Percentiles rank a stretch among this genome's conserved stretches.
Conservation (phyloP, 2,329 filamentous ascomycete species). For the Penicillium sp. region DNA sequence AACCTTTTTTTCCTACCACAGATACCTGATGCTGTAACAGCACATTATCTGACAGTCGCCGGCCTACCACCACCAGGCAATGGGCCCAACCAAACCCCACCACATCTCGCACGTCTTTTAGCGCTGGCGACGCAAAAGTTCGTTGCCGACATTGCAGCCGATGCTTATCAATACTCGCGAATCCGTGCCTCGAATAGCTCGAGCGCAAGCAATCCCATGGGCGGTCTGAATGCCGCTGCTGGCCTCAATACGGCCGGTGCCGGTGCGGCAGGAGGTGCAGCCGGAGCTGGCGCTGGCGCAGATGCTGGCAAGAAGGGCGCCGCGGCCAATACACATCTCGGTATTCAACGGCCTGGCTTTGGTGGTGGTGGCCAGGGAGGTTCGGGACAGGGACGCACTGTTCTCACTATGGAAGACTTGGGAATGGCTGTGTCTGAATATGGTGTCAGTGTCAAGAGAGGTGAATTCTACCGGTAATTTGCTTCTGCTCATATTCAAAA, state of each 20-base stretch:
- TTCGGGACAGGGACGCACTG: slow-evolving; percentile 77
- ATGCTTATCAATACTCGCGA: slow-evolving; percentile 95
- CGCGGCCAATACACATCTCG: slow-evolving; percentile 55
- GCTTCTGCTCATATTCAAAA: not conserved
- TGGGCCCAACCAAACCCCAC: slow-evolving; percentile 72
- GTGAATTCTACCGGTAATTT: slow-evolving; percentile 84
- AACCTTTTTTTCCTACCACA: slow-evolving; percentile 35
- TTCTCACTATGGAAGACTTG: slow-evolving; percentile 96
- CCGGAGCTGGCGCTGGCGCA: slow-evolving; percentile 45
- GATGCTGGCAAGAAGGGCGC: slow-evolving; percentile 46
- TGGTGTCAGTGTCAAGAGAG: slow-evolving; percentile 93
- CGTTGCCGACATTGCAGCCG: slow-evolving; percentile 92
- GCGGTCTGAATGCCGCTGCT: slow-evolving; percentile 68
- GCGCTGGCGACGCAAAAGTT: slow-evolving; percentile 99
- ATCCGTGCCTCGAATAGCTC: slow-evolving; percentile 88
- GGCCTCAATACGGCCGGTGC: slow-evolving; percentile 50
- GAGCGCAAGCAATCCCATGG: slow-evolving; percentile 87
- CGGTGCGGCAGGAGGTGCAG: slow-evolving; percentile 45
- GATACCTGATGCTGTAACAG: slow-evolving; percentile 96
- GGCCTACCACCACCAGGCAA: slow-evolving; percentile 83
- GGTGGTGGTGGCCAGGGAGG: slow-evolving; percentile 86
- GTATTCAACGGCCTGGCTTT: slow-evolving; percentile 72
- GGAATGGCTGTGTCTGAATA: slow-evolving; percentile 98
- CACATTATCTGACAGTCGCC: slow-evolving; percentile 96
- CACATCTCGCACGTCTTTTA: slow-evolving; percentile 84